Base-by-base conservation (phyloP, 352 stramenopile genomes). In the Phytophthora lateralis region DNA sequence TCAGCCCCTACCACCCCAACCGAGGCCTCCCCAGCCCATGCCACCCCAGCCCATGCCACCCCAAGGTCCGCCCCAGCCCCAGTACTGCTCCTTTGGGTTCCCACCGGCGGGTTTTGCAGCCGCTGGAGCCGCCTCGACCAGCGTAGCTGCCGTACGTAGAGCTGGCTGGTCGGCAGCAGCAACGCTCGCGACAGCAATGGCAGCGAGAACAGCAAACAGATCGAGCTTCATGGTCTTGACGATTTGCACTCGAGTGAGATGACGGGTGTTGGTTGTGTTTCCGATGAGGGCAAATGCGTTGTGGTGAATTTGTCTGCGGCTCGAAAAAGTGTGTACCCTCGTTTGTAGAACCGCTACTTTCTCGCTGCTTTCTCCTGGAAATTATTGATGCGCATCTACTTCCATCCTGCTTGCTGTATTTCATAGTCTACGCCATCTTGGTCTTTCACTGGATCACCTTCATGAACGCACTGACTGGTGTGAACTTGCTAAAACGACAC, bases 121-220 rank as follows among this genome's bases (percentile, higher is more conserved):
- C 21, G 5, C 26, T 39, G 42, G 17, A 38, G 11, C 32, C 11
- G 37, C 51, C 37, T 67, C 51, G 14, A 20, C 17, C 3, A 42
- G 43, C 9, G 12, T 24, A 53, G 17, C 14, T 17, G 7, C 43
- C 14, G 43, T 20, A 24, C 52, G 50, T 34, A 67, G 32, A 39
- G 58, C 50, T 9, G 51, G 59, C 35, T 67, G 50, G 18, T 57
- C 59, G 24, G 59, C 59, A 48, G 59, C 59, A 62, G 59, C 27
- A 39, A 66, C 58, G 14, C 10, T 61, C 34, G 42, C 50, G 58
- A 66, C 35, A 55, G 34, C 50, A 48, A 67, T 53, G 0, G 50
- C 50, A 17, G 59, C 51, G 12, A 45, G 35, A 42, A 52, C 35
- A 21, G 59, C 59, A 47, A 60, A 27, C 30, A 50, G 35, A 50